Percentiles rank a stretch among this genome's conserved stretches.
These are phyloP conservation scores for Verticillium longisporum DNA, from an alignment of 2,329 filamentous ascomycete genomes.

Conservation along the genomic window DNA sequence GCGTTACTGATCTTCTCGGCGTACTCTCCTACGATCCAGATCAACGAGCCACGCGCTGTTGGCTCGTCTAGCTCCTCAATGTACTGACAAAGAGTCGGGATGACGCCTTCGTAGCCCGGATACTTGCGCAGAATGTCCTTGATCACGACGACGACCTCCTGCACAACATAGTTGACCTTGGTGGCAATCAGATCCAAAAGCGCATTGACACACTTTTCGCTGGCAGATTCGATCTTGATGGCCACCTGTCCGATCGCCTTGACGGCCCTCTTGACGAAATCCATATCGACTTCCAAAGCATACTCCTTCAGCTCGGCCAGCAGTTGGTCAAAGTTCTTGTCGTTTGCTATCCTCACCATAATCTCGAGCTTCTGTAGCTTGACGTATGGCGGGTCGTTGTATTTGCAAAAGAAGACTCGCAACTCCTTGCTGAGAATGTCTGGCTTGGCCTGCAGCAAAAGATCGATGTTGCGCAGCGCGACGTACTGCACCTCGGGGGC, in stretches of 20 bases:
- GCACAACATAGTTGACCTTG: constrained; percentile 98
- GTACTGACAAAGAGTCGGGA: constrained; percentile 90
- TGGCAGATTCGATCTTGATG: constrained; percentile 94
- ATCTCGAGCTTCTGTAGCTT: constrained; percentile 98
- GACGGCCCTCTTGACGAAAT: constrained; percentile 90
- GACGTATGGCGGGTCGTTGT: constrained; percentile 96
- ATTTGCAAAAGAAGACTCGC: constrained; percentile 99
- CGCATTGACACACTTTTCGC: constrained; percentile 92
- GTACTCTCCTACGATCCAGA: constrained; percentile 99
- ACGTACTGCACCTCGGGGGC: constrained; percentile 98
- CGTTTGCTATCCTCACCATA: constrained; percentile 98
- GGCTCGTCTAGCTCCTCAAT: constrained; percentile 97
- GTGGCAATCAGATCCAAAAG: constrained; percentile 91
- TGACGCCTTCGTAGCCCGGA: constrained; percentile 95
- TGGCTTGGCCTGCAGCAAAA: constrained; percentile 90
- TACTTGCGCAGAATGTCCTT: constrained; percentile 98
- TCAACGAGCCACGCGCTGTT: constrained; percentile 79
- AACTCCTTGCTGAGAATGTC: constrained; percentile 97
- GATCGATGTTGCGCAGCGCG: constrained; percentile 89
- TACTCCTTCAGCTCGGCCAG: constrained; percentile 95
- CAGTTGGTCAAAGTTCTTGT: constrained; percentile 91
- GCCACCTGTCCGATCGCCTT: constrained; percentile 96
- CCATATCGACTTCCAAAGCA: constrained; percentile 97
- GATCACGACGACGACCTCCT: constrained; percentile 97
- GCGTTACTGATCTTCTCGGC: constrained; percentile 99